These are phyloP conservation scores for Combretum micranthum DNA, from an alignment of 345 rosid species.

Conservation along the genomic window DNA sequence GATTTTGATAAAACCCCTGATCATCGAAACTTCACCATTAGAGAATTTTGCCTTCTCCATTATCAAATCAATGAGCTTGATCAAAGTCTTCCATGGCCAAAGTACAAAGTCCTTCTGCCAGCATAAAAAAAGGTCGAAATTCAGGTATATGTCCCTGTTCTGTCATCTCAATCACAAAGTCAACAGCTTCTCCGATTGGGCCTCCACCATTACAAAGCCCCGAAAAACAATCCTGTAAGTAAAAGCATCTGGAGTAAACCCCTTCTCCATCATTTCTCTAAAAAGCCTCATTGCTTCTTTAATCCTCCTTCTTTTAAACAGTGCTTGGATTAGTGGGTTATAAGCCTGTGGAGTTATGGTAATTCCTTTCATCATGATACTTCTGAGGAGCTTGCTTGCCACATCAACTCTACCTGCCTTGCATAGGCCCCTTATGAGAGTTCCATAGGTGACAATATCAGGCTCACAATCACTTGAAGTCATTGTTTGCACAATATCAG, in stretches of 20 bases:
- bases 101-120: constrained; percentile 78
- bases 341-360: constrained; percentile 66
- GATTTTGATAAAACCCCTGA: constrained; percentile 63
- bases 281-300: constrained; percentile 71
- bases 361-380: constrained; percentile 75
- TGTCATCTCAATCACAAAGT: constrained; percentile 63
- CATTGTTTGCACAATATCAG: constrained; percentile 83
- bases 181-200: constrained; percentile 76
- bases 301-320: constrained; percentile 51
- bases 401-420: constrained; percentile 75
- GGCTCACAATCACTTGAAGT: constrained; percentile 71
- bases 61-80: constrained; percentile 48
- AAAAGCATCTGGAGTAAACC: constrained; percentile 48
- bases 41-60: constrained; percentile 65
- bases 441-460: constrained; percentile 76
- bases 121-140: constrained; percentile 63
- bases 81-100: constrained; percentile 62
- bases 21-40: constrained; percentile 49
- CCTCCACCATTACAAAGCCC: constrained; percentile 78
- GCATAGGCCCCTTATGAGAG: constrained; percentile 75
- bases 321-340: constrained; percentile 78
- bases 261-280: constrained; percentile 70
- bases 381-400: constrained; percentile 65
- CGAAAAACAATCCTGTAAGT: constrained; percentile 62
- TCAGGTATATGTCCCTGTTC: constrained; percentile 67